Evolutionary conservation across 345 rosid species (phyloP).

Genomic region (Gossypioides kirkii): DNA sequence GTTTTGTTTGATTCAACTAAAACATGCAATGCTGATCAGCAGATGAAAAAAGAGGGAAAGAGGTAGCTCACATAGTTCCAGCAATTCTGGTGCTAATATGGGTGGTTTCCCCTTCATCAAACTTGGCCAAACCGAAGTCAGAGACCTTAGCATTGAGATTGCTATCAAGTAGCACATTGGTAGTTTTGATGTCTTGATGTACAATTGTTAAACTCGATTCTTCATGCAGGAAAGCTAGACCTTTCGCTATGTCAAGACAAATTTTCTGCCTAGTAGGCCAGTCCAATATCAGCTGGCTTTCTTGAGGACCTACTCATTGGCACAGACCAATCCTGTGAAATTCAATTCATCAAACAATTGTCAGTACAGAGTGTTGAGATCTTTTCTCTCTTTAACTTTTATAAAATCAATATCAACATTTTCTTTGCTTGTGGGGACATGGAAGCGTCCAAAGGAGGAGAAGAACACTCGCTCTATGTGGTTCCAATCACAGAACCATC

Average conservation of each 20-base stretch:
- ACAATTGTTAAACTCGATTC: conserved; percentile 61
- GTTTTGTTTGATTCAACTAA: not conserved
- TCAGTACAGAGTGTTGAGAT: not conserved
- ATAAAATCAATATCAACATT: not conserved
- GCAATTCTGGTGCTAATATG: conserved; percentile 51
- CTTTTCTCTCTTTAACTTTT: not conserved
- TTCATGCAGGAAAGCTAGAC: conserved; percentile 58
- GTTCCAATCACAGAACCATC: not conserved
- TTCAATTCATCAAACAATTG: not conserved
- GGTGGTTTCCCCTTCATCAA: conserved; percentile 51
- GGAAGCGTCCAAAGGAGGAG: not conserved
- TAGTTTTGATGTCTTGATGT: conserved; percentile 67
- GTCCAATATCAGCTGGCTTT: conserved; percentile 32
- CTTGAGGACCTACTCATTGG: conserved; percentile 32
- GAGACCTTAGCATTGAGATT: conserved; percentile 48
- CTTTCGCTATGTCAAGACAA: conserved; percentile 62
- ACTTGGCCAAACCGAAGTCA: conserved; percentile 67
- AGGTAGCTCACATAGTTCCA: conserved; percentile 51
- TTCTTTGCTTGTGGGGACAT: not conserved
- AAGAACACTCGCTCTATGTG: not conserved
- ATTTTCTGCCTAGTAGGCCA: conserved; percentile 58
- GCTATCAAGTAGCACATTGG: conserved; percentile 57
- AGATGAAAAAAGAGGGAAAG: not conserved
- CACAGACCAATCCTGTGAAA: not conserved
- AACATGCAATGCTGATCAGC: not conserved